These are phyloP conservation scores for Ogataea kodamae DNA, from an alignment of 805 yeast species.

Conservation along the genomic window DNA sequence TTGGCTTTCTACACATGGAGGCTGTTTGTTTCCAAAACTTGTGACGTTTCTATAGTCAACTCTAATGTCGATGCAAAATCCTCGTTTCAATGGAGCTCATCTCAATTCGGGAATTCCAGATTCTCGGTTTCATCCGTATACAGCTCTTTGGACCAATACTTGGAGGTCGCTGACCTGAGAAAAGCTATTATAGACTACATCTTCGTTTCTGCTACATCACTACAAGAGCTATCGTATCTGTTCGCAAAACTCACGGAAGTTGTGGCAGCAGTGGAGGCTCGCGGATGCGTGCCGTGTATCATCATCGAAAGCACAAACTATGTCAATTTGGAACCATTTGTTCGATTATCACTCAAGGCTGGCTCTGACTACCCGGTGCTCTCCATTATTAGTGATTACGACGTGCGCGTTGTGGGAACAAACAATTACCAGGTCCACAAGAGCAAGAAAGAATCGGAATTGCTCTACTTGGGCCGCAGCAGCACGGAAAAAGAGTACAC, in stretches of 20 bases:
- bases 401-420: conserved; percentile 41
- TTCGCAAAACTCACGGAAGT: conserved; percentile 37
- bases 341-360: conserved; percentile 40
- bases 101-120: conserved; percentile 33
- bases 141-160: conserved; percentile 27
- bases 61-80: conserved; percentile 18
- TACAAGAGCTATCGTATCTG: conserved; percentile 48
- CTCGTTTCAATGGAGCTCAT: conserved; percentile 31
- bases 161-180: conserved; percentile 13
- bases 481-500: conserved; percentile 44
- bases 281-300: conserved; percentile 43
- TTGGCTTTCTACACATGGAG: conserved; percentile 59
- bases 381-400: conserved; percentile 62
- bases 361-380: conserved; percentile 38
- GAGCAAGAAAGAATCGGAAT: conserved; percentile 41
- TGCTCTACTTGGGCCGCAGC: conserved; percentile 40
- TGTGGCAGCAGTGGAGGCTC: conserved; percentile 28
- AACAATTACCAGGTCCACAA: conserved; percentile 35
- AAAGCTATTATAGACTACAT: conserved; percentile 39
- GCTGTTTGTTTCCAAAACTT: conserved; percentile 42
- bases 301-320: conserved; percentile 69
- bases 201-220: conserved; percentile 44
- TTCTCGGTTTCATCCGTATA: conserved; percentile 23
- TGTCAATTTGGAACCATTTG: conserved; percentile 69
- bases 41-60: conserved; percentile 41